Conservation (phyloP, 257 asterid species). For the Henckelia pumila region DNA sequence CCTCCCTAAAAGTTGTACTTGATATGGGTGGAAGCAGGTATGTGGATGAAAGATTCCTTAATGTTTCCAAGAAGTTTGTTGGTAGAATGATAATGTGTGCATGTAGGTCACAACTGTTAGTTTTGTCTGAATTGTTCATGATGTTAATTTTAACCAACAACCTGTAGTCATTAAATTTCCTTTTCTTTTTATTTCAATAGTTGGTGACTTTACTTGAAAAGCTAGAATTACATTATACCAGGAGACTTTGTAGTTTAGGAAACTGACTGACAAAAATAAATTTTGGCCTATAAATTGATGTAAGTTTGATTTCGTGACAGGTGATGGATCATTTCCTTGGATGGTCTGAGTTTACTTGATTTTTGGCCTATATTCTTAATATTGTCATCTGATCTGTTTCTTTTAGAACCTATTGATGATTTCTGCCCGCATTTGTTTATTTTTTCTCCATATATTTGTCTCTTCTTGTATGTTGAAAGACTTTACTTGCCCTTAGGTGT, state of each 20-base stretch:
- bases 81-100: neutral
- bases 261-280: no score
- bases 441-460: neutral
- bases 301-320: no score
- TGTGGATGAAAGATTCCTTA: neutral
- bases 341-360: neutral
- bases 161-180: neutral
- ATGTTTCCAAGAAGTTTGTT: neutral
- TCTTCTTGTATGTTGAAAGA: neutral
- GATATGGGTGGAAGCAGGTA: neutral
- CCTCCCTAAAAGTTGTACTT: neutral
- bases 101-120: neutral
- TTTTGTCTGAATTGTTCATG: neutral
- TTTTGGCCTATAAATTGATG: no score
- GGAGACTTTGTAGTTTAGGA: no score
- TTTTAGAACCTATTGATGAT: neutral
- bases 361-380: no score
- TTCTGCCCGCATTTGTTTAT: constrained; percentile 5
- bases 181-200: neutral
- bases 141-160: neutral
- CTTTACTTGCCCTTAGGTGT: constrained; percentile 1
- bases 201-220: neutral
- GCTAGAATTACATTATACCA: no score
- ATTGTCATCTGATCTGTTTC: neutral
- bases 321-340: no score